Base-by-base conservation (phyloP, 2,329 filamentous ascomycete genomes). In the Arthrinium puccinioides region DNA sequence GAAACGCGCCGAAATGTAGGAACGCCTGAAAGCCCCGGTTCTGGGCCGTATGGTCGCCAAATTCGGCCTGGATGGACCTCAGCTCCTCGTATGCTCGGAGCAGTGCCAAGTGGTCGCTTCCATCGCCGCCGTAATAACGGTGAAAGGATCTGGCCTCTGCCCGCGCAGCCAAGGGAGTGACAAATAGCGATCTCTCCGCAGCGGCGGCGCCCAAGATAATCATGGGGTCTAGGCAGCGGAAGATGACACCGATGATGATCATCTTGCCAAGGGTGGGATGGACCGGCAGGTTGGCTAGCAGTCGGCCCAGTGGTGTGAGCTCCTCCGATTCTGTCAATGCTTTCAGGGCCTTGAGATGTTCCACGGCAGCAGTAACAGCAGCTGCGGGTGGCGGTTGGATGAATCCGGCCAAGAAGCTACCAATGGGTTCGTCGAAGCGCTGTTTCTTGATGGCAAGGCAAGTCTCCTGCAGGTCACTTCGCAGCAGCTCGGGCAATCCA, bases 191-290 rank as follows among this genome's bases (percentile, higher is more conserved):
- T 4, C 35, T 40, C 23, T 41, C 32, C 2, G 30, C 23, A 3
- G 38, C 39, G 21, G 39, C 41, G 14, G 41, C 41, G 7, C 60
- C 66, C 5, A 69, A 44, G 20, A 70, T 60, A 20, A 74, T 44
- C 45, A 73, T 61, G 1, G 69, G 67, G 43, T 72, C 67, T 5
- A 74, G 53, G 45, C 70, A 74, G 25, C 61, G 59, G 53, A 74
- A 74, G 31, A 74, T 61, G 19, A 70, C 51, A 6, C 70, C 70
- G 9, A 74, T 51, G 15, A 72, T 38, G 36, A 73, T 60, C 61
- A 73, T 64, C 42, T 71, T 73, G 21, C 63, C 69, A 24, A 66
- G 45, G 4, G 53, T 45, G 6, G 69, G 70, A 39, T 66, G 58
- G 5, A 71, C 52, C 4, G 66, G 62, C 34, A 68, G 41, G 11